A percentile compares a stretch with the other conserved stretches of the same genome.
Evolutionary conservation across 257 asterid genomes (phyloP).

Genomic region (Lycium barbarum): DNA sequence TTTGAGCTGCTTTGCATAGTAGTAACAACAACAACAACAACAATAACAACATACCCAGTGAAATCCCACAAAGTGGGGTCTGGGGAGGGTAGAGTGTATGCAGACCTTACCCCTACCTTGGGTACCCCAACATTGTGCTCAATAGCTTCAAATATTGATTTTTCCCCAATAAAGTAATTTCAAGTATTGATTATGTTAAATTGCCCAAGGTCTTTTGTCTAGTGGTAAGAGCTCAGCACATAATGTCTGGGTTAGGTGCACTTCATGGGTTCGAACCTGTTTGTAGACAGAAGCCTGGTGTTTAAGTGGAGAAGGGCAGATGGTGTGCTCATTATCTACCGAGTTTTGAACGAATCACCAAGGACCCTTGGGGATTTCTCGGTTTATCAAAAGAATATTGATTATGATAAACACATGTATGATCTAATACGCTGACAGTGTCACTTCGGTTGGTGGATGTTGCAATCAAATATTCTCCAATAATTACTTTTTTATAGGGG

Average conservation of each 20-base stretch:
- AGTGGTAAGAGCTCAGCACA: neutral
- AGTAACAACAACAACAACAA: no score
- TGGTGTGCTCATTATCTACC: neutral
- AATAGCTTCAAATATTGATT: neutral
- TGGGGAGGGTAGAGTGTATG: no score
- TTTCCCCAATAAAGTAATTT: neutral
- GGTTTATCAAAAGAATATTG: neutral
- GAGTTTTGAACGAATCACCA: neutral
- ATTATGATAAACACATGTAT: constrained; percentile 6
- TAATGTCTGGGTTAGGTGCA: neutral
- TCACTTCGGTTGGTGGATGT: neutral
- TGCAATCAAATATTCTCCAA: neutral
- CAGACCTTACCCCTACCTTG: no score
- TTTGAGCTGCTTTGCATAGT: neutral
- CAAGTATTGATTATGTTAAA: neutral
- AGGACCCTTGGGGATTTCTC: neutral
- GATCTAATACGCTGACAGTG: neutral
- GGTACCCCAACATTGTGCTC: no score
- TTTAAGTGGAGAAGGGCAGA: neutral
- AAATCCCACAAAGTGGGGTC: no score
- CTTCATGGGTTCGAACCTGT: neutral
- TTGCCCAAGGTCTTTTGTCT: neutral
- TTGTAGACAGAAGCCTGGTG: neutral
- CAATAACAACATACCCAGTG: no score
- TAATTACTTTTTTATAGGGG: neutral